Percentiles rank a stretch among this genome's conserved stretches.
These are phyloP conservation scores for Strobilomyces echinocephalus DNA, from an alignment of 768 basidiomycete genomes.

Conservation along the genomic window DNA sequence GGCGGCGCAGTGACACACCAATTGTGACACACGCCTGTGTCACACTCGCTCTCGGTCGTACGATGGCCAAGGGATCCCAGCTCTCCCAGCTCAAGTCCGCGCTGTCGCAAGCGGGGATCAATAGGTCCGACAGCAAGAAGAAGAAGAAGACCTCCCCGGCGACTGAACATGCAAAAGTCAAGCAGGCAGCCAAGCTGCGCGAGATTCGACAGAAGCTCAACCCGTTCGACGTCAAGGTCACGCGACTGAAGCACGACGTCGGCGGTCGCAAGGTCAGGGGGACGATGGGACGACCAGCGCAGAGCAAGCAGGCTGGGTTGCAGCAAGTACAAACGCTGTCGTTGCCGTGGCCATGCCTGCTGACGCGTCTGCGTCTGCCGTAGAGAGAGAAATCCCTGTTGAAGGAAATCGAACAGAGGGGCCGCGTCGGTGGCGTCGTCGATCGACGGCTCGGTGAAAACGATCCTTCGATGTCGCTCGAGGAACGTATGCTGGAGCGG, in stretches of 20 bases:
- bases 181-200: slow-evolving; percentile 70
- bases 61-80: slow-evolving; percentile 73
- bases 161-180: slow-evolving; percentile 77
- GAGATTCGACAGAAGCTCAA: slow-evolving; percentile 85
- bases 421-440: slow-evolving; percentile 80
- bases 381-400: slow-evolving; percentile 85
- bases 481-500: slow-evolving; percentile 95
- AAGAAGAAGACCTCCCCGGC: slow-evolving; percentile 59
- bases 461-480: slow-evolving; percentile 85
- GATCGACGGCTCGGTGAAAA: slow-evolving; percentile 97
- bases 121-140: slow-evolving; percentile 60
- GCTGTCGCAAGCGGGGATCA: slow-evolving; percentile 74
- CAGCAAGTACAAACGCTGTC: slow-evolving; percentile 60
- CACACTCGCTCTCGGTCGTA: background rate
- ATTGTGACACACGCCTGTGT: background rate
- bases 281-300: slow-evolving; percentile 73
- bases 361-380: slow-evolving; percentile 1
- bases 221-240: slow-evolving; percentile 92
- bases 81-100: slow-evolving; percentile 87
- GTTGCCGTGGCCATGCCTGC: background rate
- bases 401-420: slow-evolving; percentile 80
- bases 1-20: background rate
- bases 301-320: slow-evolving; percentile 85
- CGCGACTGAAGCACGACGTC: slow-evolving; percentile 88
- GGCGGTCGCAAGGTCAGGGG: slow-evolving; percentile 87